phyloP scores from a whole-genome alignment of 192 early-diverging fungal species.

The Thamnidium elegans region DNA sequence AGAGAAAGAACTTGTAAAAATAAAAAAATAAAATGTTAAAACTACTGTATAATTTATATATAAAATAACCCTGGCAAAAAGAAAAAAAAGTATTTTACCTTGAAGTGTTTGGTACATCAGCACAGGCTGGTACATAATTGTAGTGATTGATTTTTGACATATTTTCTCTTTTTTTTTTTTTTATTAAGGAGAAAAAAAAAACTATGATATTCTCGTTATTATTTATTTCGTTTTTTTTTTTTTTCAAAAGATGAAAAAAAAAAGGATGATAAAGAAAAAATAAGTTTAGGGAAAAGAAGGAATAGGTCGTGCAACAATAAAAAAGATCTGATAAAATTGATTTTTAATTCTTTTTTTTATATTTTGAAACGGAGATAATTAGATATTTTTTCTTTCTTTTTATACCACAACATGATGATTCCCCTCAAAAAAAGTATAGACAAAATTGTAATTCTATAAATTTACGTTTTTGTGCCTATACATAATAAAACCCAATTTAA shows the following conservation, averaged over 20 bases:
- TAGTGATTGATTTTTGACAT: conserved; percentile 11
- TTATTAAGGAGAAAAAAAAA: background rate
- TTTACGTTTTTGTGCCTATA: too few species aligned
- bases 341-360: conserved; percentile 3
- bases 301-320: conserved; percentile 3
- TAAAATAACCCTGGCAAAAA: background rate
- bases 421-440: too few species aligned
- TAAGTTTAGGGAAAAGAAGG: background rate
- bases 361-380: too few species aligned
- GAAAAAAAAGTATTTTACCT: too few species aligned
- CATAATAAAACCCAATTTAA: too few species aligned
- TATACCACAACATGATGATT: too few species aligned
- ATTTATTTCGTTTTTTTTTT: background rate
- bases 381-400: too few species aligned
- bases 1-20: background rate
- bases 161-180: background rate
- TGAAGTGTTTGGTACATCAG: background rate
- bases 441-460: too few species aligned
- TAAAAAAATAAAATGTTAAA: background rate
- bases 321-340: conserved; percentile 15
- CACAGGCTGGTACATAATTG: conserved; percentile 7
- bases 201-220: background rate
- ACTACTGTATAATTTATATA: background rate
- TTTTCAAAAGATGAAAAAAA: background rate
- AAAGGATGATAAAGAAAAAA: conserved; percentile 3